Evolutionary conservation across 345 rosid species (phyloP), one percentile per base, ranked within the genome.

Genomic region (Camelina laxa): DNA sequence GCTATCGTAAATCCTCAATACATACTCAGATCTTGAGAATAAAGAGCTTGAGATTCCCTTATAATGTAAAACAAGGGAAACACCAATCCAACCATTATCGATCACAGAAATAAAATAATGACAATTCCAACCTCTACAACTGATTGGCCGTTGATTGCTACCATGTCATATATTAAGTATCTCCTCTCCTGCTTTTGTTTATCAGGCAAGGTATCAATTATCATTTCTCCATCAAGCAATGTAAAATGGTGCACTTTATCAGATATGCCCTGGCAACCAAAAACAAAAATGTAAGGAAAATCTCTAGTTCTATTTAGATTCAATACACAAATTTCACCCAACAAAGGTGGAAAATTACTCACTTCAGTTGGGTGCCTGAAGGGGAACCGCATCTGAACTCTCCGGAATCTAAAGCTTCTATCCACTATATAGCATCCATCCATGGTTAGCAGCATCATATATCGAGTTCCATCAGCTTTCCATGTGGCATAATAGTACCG

Each of bases 391-490:
- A 95, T 90, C 79, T 92, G 99, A 35, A 95, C 97, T 86, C 98
- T 88, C 62, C 94, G 85, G 63, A 92, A 87, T 69, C 87, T 90
- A 79, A 95, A 95, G 79, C 86, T 84, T 73, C 99, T 83, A 83
- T 95, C 99, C 47, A 95, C 80, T 72, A 95, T 67, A 69, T 90
- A 95, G 57, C 99, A 95, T 15, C 98, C 99, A 83, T 92, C 97
- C 42, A 82, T 57, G 60, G 87, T 92, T 75, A 95, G 89, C 54
- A 95, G 84, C 99, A 95, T 89, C 99, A 95, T 89, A 72, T 95
- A 95, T 75, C 99, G 86, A 9, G 98, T 95, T 75, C 99, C 99
- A 80, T 92, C 99, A 68, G 99, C 99, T 79, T 95, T 95, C 99
- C 99, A 95, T 5, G 99, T 95, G 66, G 99, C 99, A 82, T 90